phyloP scores from a whole-genome alignment of 2,329 filamentous ascomycete species.

The Pseudocercospora fijiensis region DNA sequence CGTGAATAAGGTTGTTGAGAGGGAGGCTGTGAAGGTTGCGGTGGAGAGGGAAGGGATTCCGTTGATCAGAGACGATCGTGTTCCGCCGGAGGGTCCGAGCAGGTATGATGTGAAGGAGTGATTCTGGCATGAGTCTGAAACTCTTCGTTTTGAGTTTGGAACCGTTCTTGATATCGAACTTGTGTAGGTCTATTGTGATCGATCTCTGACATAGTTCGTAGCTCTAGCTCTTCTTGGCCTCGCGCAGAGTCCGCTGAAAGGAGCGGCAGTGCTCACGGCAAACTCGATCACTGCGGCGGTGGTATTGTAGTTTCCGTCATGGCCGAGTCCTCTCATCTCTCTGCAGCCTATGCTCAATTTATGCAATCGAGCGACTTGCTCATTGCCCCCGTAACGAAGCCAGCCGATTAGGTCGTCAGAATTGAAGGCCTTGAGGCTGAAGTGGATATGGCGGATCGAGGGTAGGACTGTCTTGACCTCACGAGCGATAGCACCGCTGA shows the following conservation, averaged over 20 bases:
- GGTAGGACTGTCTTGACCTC: background rate
- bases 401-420: background rate
- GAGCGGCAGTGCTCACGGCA: background rate
- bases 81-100: background rate
- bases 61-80: background rate
- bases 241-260: background rate
- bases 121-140: background rate
- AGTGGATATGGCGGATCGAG: background rate
- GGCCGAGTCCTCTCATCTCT: background rate
- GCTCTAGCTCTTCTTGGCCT: background rate
- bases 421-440: background rate
- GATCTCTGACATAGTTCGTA: background rate
- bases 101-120: background rate
- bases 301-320: background rate
- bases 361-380: background rate
- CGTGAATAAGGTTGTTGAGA: conserved; percentile 1
- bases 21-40: conserved; percentile 10
- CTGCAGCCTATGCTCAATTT: background rate
- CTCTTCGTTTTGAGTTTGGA: background rate
- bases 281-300: background rate
- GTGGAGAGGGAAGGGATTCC: conserved; percentile 5
- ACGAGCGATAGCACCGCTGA: background rate
- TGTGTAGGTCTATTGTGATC: background rate
- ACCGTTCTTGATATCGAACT: background rate
- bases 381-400: background rate